A percentile compares a stretch with the other conserved stretches of the same genome.
Conservation (phyloP, 2,329 filamentous ascomycete genomes). For the Colletotrichum liriopes region DNA sequence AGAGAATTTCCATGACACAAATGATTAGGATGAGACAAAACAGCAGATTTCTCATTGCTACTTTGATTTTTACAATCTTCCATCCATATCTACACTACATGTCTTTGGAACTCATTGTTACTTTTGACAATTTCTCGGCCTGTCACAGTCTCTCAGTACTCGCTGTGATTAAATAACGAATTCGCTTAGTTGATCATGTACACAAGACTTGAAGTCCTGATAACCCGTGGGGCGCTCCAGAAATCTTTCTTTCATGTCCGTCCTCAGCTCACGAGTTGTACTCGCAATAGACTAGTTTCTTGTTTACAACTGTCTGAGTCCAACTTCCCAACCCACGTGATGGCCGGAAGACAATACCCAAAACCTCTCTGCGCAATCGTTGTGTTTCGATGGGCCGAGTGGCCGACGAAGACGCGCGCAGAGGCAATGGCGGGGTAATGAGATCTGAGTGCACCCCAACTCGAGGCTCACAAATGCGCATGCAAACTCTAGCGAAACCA, state of each 20-base stretch:
- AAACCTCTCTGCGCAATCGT: background rate
- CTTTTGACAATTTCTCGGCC: background rate
- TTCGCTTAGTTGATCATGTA: too few relatives aligned
- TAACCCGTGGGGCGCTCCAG: too few relatives aligned
- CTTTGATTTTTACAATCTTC: background rate
- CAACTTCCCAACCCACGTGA: background rate
- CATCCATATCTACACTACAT: background rate
- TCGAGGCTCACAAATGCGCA: background rate
- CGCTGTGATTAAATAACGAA: accelerated
- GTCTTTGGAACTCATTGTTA: background rate
- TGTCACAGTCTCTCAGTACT: accelerated
- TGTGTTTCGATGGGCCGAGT: background rate
- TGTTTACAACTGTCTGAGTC: background rate
- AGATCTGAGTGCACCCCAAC: background rate
- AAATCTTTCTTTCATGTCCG: background rate
- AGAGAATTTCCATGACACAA: background rate
- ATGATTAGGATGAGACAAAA: background rate
- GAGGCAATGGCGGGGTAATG: background rate
- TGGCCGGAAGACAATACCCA: background rate
- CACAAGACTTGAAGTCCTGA: background rate
- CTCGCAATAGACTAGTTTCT: background rate
- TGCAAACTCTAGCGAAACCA: background rate
- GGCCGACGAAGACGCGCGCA: background rate
- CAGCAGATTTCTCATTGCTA: accelerated
- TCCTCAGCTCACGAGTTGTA: background rate